phyloP scores from a whole-genome alignment of 352 stramenopile genomes.

The Globisporangium orthogonon region DNA sequence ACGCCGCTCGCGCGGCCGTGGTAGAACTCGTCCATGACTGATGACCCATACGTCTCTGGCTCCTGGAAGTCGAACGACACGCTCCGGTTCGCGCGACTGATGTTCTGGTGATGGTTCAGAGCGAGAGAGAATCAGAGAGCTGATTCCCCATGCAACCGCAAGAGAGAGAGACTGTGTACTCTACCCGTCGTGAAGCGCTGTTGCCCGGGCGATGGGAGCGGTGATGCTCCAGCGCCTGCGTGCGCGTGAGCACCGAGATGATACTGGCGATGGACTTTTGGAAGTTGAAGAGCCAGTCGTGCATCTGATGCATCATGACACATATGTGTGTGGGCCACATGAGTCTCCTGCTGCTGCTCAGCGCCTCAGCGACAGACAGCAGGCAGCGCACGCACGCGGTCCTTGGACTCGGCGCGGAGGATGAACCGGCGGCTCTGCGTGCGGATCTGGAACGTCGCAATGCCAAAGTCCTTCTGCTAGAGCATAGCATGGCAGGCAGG shows the following conservation, averaged over 20 bases:
- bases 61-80: conserved; percentile 76
- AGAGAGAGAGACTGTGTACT: background rate
- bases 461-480: conserved; percentile 74
- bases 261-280: conserved; percentile 87
- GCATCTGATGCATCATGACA: conserved; percentile 41
- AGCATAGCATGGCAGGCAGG: no score
- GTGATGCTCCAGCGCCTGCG: conserved; percentile 38
- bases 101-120: conserved; percentile 29
- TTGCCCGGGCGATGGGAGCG: conserved; percentile 42
- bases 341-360: no score
- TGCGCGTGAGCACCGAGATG: conserved; percentile 64
- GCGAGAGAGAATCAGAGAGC: conserved; percentile 2
- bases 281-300: conserved; percentile 88
- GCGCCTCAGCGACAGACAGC: background rate
- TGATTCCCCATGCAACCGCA: background rate
- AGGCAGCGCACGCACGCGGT: conserved; percentile 37
- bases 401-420: conserved; percentile 74
- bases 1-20: conserved; percentile 28
- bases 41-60: conserved; percentile 27
- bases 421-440: conserved; percentile 72
- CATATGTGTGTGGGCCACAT: background rate
- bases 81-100: conserved; percentile 63
- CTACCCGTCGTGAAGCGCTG: conserved; percentile 39
- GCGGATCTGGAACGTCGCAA: conserved; percentile 78
- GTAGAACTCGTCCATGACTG: conserved; percentile 52